A percentile compares a stretch with the other conserved stretches of the same genome.
phyloP scores from a whole-genome alignment of 2,329 filamentous ascomycete species.

The Nannizzia gypsea region DNA sequence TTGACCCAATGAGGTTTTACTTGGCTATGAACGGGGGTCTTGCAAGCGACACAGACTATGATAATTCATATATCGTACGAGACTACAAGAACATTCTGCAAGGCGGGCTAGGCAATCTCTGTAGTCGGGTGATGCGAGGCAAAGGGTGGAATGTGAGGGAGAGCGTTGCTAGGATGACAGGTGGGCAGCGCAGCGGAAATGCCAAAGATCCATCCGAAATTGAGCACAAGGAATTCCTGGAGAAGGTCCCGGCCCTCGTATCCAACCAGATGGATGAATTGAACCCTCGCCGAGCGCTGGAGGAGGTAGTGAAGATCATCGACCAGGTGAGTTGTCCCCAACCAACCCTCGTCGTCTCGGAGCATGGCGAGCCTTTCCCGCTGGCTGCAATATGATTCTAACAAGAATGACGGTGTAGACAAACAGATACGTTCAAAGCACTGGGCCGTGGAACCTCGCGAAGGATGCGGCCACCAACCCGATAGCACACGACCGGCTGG shows the following conservation, averaged over 20 bases:
- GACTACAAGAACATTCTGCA: conserved; percentile 72
- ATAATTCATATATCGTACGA: conserved; percentile 61
- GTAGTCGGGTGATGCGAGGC: conserved; percentile 55
- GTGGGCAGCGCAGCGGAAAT: background rate
- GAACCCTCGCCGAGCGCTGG: conserved; percentile 54
- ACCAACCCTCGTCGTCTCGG: too few relatives aligned
- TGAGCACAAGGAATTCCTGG: conserved; percentile 32
- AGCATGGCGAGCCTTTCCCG: background rate
- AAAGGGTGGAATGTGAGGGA: conserved; percentile 57
- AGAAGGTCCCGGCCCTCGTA: conserved; percentile 32
- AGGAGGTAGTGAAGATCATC: conserved; percentile 44
- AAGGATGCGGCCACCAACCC: conserved; percentile 23
- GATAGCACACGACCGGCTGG: conserved; percentile 33
- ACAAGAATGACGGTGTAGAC: conserved; percentile 33
- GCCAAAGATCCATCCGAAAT: conserved; percentile 18
- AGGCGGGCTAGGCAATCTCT: conserved; percentile 67
- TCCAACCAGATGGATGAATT: conserved; percentile 49
- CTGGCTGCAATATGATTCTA: background rate
- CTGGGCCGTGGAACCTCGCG: conserved; percentile 56
- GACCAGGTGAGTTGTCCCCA: conserved; percentile 7
- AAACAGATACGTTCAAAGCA: conserved; percentile 54
- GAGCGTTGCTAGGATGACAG: conserved; percentile 39
- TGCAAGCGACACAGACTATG: conserved; percentile 68
- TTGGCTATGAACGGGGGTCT: conserved; percentile 71
- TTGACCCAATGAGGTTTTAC: conserved; percentile 83